Evolutionary conservation across 2,329 filamentous ascomycete species (phyloP).

Genomic region (Byssochlamys sp.): DNA sequence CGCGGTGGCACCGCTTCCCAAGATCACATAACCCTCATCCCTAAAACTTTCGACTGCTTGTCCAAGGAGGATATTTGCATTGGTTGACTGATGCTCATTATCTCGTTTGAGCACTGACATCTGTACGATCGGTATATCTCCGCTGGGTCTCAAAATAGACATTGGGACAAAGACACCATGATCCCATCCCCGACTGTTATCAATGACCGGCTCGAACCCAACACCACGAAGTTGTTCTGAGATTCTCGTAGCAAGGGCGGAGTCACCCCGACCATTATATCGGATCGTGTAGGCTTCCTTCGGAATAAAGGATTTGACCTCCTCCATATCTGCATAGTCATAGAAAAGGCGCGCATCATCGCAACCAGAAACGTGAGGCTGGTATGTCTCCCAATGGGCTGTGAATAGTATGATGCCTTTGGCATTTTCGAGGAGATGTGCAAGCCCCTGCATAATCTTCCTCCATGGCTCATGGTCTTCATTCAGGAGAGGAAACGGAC

Average conservation of each 20-base stretch:
- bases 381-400: conserved; percentile 6
- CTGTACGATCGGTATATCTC: conserved; percentile 5
- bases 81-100: conserved; percentile 1
- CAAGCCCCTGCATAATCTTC: background rate
- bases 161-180: conserved; percentile 7
- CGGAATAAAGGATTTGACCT: background rate
- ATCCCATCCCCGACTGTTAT: conserved; percentile 6
- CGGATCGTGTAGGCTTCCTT: conserved; percentile 6
- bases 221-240: conserved; percentile 3
- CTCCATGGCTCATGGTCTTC: background rate
- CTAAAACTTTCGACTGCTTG: conserved; percentile 5
- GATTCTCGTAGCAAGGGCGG: conserved; percentile 4
- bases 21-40: conserved; percentile 5
- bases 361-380: conserved; percentile 4
- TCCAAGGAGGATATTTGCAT: conserved; percentile 3
- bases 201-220: conserved; percentile 3
- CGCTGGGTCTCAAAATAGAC: conserved; percentile 3
- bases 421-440: background rate
- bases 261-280: conserved; percentile 5
- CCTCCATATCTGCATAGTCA: conserved; percentile 4
- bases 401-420: conserved; percentile 8
- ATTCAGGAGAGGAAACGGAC: background rate
- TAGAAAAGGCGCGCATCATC: conserved; percentile 6
- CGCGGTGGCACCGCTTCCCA: conserved; percentile 5
- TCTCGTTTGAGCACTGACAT: conserved; percentile 7